Percentiles rank a stretch among this genome's conserved stretches.
phyloP scores from a whole-genome alignment of 2,329 filamentous ascomycete species.

The Aspergillus sp. region DNA sequence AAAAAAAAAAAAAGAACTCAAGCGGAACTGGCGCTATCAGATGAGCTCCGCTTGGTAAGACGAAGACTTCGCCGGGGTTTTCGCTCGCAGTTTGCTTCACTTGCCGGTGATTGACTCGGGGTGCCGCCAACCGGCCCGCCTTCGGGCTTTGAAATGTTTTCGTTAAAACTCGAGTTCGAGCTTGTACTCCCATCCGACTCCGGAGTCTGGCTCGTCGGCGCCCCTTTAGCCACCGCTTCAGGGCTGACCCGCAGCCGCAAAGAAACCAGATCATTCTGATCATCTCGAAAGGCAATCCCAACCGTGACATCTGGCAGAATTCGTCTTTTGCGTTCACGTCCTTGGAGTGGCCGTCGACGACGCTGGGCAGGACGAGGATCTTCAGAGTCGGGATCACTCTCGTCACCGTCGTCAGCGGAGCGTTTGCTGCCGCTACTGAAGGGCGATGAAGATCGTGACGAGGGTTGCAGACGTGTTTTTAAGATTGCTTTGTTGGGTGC shows the following conservation, averaged over 20 bases:
- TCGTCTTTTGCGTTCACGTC: slow-evolving; percentile 24
- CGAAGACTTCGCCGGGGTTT: slow-evolving; percentile 17
- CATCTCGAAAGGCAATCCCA: slow-evolving; percentile 32
- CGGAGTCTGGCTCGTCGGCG: too few relatives aligned
- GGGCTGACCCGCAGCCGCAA: slow-evolving; percentile 28
- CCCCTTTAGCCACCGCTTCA: slow-evolving; percentile 9
- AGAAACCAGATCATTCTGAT: slow-evolving; percentile 33
- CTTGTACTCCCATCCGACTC: too few relatives aligned
- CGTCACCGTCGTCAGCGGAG: slow-evolving; percentile 34
- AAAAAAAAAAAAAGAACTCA: too few relatives aligned
- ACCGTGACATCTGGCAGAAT: slow-evolving; percentile 33
- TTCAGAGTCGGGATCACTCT: slow-evolving; percentile 33
- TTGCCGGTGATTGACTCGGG: neutral
- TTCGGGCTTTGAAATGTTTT: too few relatives aligned
- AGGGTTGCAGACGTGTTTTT: slow-evolving; percentile 27
- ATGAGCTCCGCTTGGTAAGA: slow-evolving; percentile 2
- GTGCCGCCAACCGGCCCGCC: too few relatives aligned
- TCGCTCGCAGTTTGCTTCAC: slow-evolving; percentile 9
- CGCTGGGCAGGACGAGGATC: slow-evolving; percentile 22
- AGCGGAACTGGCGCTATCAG: too few relatives aligned
- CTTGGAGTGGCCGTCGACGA: slow-evolving; percentile 12
- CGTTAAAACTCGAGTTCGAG: too few relatives aligned
- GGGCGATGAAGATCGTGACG: slow-evolving; percentile 36
- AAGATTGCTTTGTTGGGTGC: slow-evolving; percentile 17
- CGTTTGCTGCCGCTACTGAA: slow-evolving; percentile 38